Evolutionary conservation across 2,329 filamentous ascomycete genomes (phyloP).

Genomic region (Colletotrichum cereale): DNA sequence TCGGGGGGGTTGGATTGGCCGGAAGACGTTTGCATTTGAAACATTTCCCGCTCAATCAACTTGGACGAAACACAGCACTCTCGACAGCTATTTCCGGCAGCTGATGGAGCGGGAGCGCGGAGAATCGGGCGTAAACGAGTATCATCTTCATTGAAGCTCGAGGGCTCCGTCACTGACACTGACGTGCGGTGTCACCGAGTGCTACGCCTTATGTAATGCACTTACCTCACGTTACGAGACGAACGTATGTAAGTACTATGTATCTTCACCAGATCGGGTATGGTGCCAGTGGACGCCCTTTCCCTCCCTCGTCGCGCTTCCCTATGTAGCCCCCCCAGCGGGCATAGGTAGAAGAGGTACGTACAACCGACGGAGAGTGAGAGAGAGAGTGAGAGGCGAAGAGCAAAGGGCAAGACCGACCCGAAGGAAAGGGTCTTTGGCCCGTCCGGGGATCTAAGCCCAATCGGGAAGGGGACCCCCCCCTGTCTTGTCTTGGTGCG

Average conservation of each 20-base stretch:
- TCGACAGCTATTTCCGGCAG: slow-evolving; percentile 21
- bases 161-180: neutral
- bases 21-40: neutral
- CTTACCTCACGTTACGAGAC: no score
- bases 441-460: slow-evolving; percentile 13
- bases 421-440: slow-evolving; percentile 27
- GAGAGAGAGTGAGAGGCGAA: neutral
- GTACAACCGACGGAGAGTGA: neutral
- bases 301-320: neutral
- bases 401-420: neutral
- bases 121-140: slow-evolving; percentile 7
- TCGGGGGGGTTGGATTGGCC: slow-evolving; percentile 4
- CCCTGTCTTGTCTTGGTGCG: slow-evolving; percentile 15
- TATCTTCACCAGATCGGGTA: neutral
- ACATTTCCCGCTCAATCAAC: slow-evolving; percentile 3
- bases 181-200: neutral
- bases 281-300: neutral
- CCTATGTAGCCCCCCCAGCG: neutral
- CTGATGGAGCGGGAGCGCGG: neutral
- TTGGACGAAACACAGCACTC: neutral
- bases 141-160: slow-evolving; percentile 23
- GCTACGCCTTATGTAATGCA: no score
- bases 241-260: neutral
- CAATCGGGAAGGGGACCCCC: slow-evolving; percentile 16
- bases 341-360: neutral